Base-by-base conservation (phyloP, 495 filamentous ascomycete species). In the Hyaloscypha variabilis region DNA sequence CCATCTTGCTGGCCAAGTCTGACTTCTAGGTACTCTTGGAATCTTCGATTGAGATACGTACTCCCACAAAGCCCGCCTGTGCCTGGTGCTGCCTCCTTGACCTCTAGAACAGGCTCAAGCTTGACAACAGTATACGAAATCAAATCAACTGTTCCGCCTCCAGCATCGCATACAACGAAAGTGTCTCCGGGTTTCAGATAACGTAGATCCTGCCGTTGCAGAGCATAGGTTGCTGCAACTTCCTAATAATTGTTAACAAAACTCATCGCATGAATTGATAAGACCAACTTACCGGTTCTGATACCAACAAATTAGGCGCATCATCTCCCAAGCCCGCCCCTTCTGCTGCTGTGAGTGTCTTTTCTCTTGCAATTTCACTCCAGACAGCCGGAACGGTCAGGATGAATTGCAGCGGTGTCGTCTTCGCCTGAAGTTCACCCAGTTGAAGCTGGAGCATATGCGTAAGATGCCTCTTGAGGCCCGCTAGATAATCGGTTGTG, bases 141-240 rank as follows among this genome's bases (percentile, higher is more conserved):
- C 60, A 85, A 64, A 68, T 84, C 85, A 21, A 86, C 83, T 5
- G 85, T 88, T n/a, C 84, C 85, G 30, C 85, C 85, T 6, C 85
- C 85, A 52, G 63, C 63, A 60, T 65, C 63, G 42, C 63, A 65
- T 31, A 87, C 79, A 31, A 87, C 77, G 64, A 86, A 78, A 26
- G 63, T 64, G 14, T 72, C 67, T 58, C 64, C 66, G 21, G 63
- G 34, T 30, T 62, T 58, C 13, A 73, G 57, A 30, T 55, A 23
- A 23, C 56, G 53, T 0, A 31, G 66, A 30, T 66, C 61, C 19
- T 71, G 46, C 11, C 79, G 72, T 66, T 73, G 77, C 52, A 88
- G 70, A 0, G 83, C 79, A 69, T 82, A 83, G 0, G 85, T 73
- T 0, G 85, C 85, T 4, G 86, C 86, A 6, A 85, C 85, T 68